phyloP scores from a whole-genome alignment of 768 basidiomycete species.

The Hemileccinum impolitum region DNA sequence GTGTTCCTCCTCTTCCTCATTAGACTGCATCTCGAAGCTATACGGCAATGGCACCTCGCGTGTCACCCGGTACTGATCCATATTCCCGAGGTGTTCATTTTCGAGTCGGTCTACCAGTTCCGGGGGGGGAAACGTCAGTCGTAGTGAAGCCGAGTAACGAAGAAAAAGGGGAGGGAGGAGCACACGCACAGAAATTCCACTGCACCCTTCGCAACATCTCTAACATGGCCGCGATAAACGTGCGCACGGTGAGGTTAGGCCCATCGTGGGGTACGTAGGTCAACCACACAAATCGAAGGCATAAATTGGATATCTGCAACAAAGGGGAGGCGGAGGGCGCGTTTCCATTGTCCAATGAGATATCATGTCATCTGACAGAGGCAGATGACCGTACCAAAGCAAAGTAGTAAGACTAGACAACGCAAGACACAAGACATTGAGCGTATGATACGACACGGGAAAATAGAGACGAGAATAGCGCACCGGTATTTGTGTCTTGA shows the following conservation, averaged over 20 bases:
- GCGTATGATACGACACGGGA: not conserved
- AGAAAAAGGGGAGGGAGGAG: not conserved
- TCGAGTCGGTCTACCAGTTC: constrained; percentile 61
- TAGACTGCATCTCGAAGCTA: constrained; percentile 46
- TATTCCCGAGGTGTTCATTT: constrained; percentile 93
- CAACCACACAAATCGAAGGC: constrained; percentile 81
- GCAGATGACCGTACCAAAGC: constrained; percentile 53
- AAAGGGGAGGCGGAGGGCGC: not conserved
- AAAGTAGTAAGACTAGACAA: constrained; percentile 67
- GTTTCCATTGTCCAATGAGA: too few relatives aligned
- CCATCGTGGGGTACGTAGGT: constrained; percentile 64
- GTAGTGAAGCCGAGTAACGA: not conserved
- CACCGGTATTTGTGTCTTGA: constrained; percentile 60
- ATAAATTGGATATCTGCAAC: constrained; percentile 50
- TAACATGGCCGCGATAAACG: constrained; percentile 64
- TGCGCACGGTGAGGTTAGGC: constrained; percentile 48
- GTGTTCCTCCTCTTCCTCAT: constrained; percentile 46
- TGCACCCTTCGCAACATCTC: constrained; percentile 81
- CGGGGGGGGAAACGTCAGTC: too few relatives aligned
- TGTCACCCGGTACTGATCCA: constrained; percentile 90
- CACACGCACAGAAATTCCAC: constrained; percentile 83
- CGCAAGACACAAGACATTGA: not conserved
- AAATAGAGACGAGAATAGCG: constrained; percentile 10
- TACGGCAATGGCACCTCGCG: constrained; percentile 85
- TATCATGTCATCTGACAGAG: too few relatives aligned